These are phyloP conservation scores for Orychophragmus violaceus DNA, from an alignment of 345 rosid species.

Conservation along the genomic window DNA sequence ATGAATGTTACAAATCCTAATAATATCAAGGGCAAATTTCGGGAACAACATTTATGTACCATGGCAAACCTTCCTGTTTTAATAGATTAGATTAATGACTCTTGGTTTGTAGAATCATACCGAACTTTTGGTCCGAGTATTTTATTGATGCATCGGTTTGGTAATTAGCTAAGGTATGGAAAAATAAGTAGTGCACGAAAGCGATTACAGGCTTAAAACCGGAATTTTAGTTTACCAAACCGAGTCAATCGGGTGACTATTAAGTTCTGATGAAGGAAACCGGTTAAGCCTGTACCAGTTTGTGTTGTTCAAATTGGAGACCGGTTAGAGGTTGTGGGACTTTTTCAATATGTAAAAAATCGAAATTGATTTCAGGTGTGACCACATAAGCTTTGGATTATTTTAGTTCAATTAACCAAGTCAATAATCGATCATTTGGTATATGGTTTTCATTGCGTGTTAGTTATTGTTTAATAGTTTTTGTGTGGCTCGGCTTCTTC, in stretches of 20 bases:
- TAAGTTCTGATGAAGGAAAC: background rate
- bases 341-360: constrained; percentile 9
- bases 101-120: constrained; percentile 18
- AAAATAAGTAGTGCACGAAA: background rate
- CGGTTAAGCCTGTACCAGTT: background rate
- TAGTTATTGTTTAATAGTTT: constrained; percentile 3
- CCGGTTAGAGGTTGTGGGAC: background rate
- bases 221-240: background rate
- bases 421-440: background rate
- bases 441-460: background rate
- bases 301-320: background rate
- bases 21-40: too few species aligned
- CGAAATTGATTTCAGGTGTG: background rate
- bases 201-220: background rate
- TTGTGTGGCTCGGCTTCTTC: constrained; percentile 22
- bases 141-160: background rate
- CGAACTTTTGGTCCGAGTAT: background rate
- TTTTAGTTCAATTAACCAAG: constrained; percentile 3
- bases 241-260: background rate
- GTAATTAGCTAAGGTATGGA: background rate
- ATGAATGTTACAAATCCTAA: too few species aligned
- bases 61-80: too few species aligned
- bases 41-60: too few species aligned
- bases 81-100: too few species aligned
- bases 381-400: constrained; percentile 3